Conservation (phyloP, 2,329 filamentous ascomycete species). For the Podosphaera xanthii region DNA sequence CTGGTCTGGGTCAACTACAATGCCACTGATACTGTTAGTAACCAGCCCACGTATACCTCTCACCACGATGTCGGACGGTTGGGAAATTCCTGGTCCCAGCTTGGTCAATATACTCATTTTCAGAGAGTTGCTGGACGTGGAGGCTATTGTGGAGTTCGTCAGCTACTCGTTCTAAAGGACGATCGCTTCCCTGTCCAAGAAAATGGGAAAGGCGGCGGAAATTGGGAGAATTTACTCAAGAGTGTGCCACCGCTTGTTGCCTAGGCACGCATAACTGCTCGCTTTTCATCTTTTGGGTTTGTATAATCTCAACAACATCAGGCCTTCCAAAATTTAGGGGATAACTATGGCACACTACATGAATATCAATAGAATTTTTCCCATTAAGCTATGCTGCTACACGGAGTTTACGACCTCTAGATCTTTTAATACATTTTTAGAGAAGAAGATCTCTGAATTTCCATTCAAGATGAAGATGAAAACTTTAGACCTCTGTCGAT, state of each 20-base stretch:
- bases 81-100: neutral
- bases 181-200: neutral
- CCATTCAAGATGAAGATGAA: no score
- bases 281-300: no score
- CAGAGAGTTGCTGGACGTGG: neutral
- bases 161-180: slow-evolving; percentile 1
- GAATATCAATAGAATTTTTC: no score
- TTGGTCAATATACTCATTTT: neutral
- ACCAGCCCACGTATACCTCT: neutral
- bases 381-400: no score
- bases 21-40: neutral
- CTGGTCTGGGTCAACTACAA: slow-evolving; percentile 21
- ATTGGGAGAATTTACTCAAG: slow-evolving; percentile 2
- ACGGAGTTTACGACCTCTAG: no score
- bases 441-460: no score
- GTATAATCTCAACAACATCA: no score
- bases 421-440: no score
- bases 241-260: slow-evolving; percentile 1
- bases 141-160: slow-evolving; percentile 2
- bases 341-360: no score
- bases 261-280: neutral
- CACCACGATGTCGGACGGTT: neutral
- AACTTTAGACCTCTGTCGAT: no score
- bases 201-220: slow-evolving; percentile 1
- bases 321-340: no score